These are phyloP conservation scores for Paraphoma chrysanthemicola DNA, from an alignment of 2,329 filamentous ascomycete species.

Conservation along the genomic window DNA sequence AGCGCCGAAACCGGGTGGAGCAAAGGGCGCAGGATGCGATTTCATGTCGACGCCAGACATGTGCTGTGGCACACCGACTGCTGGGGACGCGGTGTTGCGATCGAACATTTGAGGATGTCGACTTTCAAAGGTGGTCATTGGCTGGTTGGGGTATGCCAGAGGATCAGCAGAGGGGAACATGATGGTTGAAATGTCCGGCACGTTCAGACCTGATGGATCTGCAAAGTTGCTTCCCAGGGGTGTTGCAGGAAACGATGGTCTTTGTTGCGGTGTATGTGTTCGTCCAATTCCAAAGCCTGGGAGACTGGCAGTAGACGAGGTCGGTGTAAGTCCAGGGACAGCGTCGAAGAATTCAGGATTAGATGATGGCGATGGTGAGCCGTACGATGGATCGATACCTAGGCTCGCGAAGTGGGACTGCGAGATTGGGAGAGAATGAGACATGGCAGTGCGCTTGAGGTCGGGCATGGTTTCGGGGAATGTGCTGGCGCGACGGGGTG, in stretches of 20 bases:
- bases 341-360: constrained; percentile 39
- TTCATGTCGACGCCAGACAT: constrained; percentile 37
- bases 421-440: constrained; percentile 35
- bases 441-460: constrained; percentile 32
- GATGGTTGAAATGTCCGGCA: constrained; percentile 72
- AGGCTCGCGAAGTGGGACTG: constrained; percentile 37
- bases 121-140: constrained; percentile 66
- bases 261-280: constrained; percentile 32
- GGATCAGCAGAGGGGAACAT: constrained; percentile 84
- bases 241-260: constrained; percentile 37
- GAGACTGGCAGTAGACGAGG: constrained; percentile 38
- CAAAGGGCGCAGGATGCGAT: constrained; percentile 29
- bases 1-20: constrained; percentile 22
- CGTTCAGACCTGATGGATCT: constrained; percentile 45
- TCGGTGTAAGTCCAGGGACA: constrained; percentile 41
- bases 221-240: constrained; percentile 39
- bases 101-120: constrained; percentile 41
- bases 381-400: constrained; percentile 35
- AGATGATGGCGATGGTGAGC: constrained; percentile 29
- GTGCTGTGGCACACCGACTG: constrained; percentile 25
- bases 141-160: constrained; percentile 80
- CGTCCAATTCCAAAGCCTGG: constrained; percentile 33
- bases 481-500: constrained; percentile 42
- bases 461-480: constrained; percentile 44
- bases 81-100: constrained; percentile 28